Base-by-base conservation (phyloP, 176 grass and related monocot genomes). In the Bothriochloa decipiens region DNA sequence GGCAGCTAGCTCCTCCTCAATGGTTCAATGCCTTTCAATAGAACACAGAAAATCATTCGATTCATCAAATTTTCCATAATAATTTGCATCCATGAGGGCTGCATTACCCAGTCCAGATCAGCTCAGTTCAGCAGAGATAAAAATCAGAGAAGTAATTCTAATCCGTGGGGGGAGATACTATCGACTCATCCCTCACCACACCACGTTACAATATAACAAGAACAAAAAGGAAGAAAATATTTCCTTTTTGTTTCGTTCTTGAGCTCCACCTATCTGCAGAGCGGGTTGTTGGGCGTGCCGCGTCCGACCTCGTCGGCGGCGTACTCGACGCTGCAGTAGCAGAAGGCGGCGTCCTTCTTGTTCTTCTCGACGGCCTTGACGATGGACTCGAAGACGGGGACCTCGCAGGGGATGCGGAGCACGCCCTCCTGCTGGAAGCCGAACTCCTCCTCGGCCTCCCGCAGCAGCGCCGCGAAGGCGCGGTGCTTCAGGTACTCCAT, bases 401-500 rank as follows among this genome's bases (percentile, higher is more conserved):
- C 92, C 76, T 91, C 89, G 76, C 89, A 94, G 83, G 92, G 92
- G 80, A 94, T 89, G 80, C 92, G 84, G 86, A 94, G 89, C 66
- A 94, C 86, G 20, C 92, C 92, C 82, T 91, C 92, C 78, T 94
- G 92, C 83, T 94, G 80, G 86, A 94, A 94, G 23, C 92, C 92
- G 82, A 94, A 94, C 89, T 94, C 92, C 80, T 94, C 92, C 81
- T 94, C 92, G n/a, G 92, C 92, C 81, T 91, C 86, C 70, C 50
- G 80, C 52, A 94, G 92, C 80, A 94, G 83, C 71, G 80, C 71
- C 25, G 82, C 86, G 69, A 94, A 94, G 40, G 86, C 89, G 29
- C 72, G 67, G 83, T 91, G 89, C 70, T 90, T 87, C 40, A 94
- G 77, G 89, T 89, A 89, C 66, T 91, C 89, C 47, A 85, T 94